Conservation (phyloP, 2,329 filamentous ascomycete genomes). For the Aureobasidium sp. region DNA sequence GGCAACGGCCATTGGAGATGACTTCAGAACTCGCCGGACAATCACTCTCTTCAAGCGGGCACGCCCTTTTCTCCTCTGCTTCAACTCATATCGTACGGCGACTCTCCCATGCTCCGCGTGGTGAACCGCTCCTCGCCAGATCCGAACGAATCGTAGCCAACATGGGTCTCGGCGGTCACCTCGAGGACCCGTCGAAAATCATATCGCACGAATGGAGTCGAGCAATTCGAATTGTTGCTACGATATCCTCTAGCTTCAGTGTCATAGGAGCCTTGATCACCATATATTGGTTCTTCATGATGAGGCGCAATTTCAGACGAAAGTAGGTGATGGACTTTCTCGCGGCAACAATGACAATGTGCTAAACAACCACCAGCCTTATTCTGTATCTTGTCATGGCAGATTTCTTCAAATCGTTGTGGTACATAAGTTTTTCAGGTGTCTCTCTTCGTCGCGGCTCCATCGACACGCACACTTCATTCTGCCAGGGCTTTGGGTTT, state of each 20-base stretch:
- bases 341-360: background rate
- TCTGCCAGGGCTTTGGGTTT: slow-evolving; percentile 65
- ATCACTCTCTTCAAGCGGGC: background rate
- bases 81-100: background rate
- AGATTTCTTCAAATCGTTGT: slow-evolving; percentile 63
- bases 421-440: slow-evolving; percentile 59
- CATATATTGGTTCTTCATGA: slow-evolving; percentile 66
- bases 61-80: background rate
- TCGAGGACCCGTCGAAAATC: slow-evolving; percentile 16
- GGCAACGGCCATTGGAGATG: slow-evolving; percentile 15
- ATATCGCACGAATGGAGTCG: slow-evolving; percentile 23
- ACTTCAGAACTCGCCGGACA: slow-evolving; percentile 14
- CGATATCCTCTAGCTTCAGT: slow-evolving; percentile 43
- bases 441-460: slow-evolving; percentile 49
- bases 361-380: slow-evolving; percentile 44
- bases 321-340: slow-evolving; percentile 44
- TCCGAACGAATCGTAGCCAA: background rate
- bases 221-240: slow-evolving; percentile 30
- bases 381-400: slow-evolving; percentile 68
- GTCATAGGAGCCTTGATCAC: slow-evolving; percentile 50
- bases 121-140: background rate
- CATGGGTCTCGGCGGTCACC: slow-evolving; percentile 19
- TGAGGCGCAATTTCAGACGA: slow-evolving; percentile 68
- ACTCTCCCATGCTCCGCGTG: background rate
- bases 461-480: slow-evolving; percentile 45